Conservation (phyloP, 495 filamentous ascomycete species). For the Talaromyces adpressus region DNA sequence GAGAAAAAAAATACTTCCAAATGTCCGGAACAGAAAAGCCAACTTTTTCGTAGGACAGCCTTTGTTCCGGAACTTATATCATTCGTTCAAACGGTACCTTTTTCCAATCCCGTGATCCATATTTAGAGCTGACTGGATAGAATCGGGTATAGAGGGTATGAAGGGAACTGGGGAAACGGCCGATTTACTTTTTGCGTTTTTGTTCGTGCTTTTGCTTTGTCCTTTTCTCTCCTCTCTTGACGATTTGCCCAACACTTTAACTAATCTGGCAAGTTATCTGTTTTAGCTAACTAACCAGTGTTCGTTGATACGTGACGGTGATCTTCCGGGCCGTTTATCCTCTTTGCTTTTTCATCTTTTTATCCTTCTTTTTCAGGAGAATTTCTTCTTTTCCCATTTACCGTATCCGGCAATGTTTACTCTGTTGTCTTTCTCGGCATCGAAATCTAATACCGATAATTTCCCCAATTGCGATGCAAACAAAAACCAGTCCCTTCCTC, state of each 20-base stretch:
- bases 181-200: neutral
- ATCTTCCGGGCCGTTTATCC: conserved; percentile 8
- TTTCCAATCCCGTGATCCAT: conserved; percentile 1
- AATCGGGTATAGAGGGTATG: neutral
- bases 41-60: neutral
- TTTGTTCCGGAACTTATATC: conserved; percentile 7
- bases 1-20: neutral
- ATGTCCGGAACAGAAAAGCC: neutral
- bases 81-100: conserved; percentile 1
- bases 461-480: neutral
- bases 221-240: neutral
- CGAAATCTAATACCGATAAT: neutral
- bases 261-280: neutral
- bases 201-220: neutral
- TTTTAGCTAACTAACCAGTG: neutral
- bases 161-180: neutral
- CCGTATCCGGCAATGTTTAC: neutral
- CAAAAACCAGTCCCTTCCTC: neutral
- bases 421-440: neutral
- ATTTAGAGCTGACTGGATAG: conserved; percentile 3
- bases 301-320: neutral
- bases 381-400: conserved; percentile 7
- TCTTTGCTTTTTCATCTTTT: conserved; percentile 5
- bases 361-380: conserved; percentile 10
- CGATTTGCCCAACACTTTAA: neutral